These are phyloP conservation scores for Brasilioporus rufonigricans DNA, from an alignment of 768 basidiomycete species.

Conservation along the genomic window DNA sequence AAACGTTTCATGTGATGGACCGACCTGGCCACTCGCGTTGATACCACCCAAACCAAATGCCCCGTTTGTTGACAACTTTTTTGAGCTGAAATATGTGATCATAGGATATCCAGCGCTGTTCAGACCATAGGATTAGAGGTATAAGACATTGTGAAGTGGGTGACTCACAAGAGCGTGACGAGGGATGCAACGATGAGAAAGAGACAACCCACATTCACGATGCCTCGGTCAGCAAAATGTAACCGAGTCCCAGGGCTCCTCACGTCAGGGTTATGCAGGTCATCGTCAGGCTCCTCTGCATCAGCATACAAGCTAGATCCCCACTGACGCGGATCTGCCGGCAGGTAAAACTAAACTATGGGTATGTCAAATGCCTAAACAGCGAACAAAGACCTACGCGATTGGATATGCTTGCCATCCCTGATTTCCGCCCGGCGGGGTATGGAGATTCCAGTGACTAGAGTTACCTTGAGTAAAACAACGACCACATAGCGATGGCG, in stretches of 20 bases:
- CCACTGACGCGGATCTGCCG: constrained; percentile 67
- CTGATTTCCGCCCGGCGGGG: constrained; percentile 41
- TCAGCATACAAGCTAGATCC: constrained; percentile 56
- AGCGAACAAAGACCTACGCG: constrained; percentile 33
- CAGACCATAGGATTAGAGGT: background rate
- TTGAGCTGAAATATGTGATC: constrained; percentile 36
- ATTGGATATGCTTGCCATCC: constrained; percentile 37
- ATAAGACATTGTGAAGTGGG: background rate
- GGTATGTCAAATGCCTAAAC: background rate
- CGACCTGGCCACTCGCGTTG: constrained; percentile 71
- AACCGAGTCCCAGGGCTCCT: constrained; percentile 32
- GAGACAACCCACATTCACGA: constrained; percentile 73
- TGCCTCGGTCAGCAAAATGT: constrained; percentile 56
- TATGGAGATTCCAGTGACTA: constrained; percentile 38
- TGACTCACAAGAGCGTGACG: constrained; percentile 58
- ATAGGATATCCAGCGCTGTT: constrained; percentile 45
- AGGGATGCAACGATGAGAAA: constrained; percentile 47
- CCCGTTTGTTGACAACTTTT: constrained; percentile 33
- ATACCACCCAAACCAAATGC: constrained; percentile 68
- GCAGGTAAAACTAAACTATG: constrained; percentile 52
- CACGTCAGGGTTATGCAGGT: constrained; percentile 64
- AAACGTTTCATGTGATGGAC: background rate
- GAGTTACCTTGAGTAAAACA: background rate
- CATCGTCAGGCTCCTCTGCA: constrained; percentile 64
- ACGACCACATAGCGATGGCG: background rate